Conservation (phyloP, 139 green algal species). For the Chlamydomonas eustigma region DNA sequence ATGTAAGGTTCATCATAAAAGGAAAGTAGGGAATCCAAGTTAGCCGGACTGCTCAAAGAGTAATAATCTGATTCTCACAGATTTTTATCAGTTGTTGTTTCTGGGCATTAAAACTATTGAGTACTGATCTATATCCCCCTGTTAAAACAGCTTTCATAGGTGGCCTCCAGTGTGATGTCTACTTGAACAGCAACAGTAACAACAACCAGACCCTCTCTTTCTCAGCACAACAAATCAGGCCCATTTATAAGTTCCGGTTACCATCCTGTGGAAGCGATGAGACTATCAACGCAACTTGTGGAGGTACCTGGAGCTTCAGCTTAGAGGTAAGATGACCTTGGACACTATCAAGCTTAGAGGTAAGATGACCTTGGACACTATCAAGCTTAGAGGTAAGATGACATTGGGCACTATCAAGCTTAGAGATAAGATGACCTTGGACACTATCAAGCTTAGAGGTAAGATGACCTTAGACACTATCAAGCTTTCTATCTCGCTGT, state of each 20-base stretch:
- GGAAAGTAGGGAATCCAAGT: too few relatives aligned
- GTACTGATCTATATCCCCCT: neutral
- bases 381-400: neutral
- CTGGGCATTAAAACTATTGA: neutral
- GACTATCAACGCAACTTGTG: neutral
- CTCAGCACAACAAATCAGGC: neutral
- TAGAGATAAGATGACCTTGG: neutral
- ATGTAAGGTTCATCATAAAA: too few relatives aligned
- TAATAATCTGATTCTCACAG: too few relatives aligned
- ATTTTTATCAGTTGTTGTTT: neutral
- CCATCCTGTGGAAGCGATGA: neutral
- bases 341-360: neutral
- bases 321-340: neutral
- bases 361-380: neutral
- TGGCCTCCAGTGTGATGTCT: conserved; percentile 13
- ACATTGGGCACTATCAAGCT: neutral
- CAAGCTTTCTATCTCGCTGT: too few relatives aligned
- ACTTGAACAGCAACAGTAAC: neutral
- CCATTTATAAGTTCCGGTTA: conserved; percentile 4
- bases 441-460: neutral
- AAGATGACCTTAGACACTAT: neutral
- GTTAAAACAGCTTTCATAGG: conserved; percentile 1
- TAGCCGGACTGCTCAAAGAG: too few relatives aligned
- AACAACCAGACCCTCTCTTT: neutral
- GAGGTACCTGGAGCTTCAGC: neutral